A percentile compares a stretch with the other conserved stretches of the same genome.
Evolutionary conservation across 108 stramenopile species (phyloP).

Genomic region (Cyclotella choctawhatcheeana): DNA sequence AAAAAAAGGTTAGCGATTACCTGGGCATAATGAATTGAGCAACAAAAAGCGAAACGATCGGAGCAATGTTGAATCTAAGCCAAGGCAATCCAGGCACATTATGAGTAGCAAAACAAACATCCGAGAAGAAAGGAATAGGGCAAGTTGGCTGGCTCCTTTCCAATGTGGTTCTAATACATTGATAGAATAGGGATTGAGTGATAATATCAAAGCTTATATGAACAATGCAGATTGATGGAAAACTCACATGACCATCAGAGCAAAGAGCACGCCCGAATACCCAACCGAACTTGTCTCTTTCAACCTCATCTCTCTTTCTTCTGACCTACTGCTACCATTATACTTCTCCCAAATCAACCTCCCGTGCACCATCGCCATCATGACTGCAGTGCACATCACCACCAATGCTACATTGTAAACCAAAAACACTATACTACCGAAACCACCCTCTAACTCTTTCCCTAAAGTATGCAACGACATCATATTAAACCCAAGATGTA

Average conservation of each 20-base stretch:
- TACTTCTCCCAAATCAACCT: conserved; percentile 20
- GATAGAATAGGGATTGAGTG: not conserved
- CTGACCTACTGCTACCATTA: not conserved
- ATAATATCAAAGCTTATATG: not conserved
- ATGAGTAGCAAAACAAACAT: conserved; percentile 72
- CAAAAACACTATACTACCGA: conserved; percentile 59
- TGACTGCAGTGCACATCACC: conserved; percentile 58
- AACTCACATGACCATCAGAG: conserved; percentile 72
- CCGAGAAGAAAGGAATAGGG: conserved; percentile 73
- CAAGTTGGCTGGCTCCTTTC: conserved; percentile 58
- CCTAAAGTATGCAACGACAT: conserved; percentile 72
- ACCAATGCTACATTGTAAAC: conserved; percentile 72
- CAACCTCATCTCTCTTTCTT: conserved; percentile 14
- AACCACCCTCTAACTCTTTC: conserved; percentile 61
- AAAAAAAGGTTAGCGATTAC: no score
- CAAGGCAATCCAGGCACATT: conserved; percentile 29
- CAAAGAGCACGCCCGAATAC: conserved; percentile 83
- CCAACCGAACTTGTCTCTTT: conserved; percentile 70
- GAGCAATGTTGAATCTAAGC: conserved; percentile 66
- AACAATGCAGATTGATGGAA: no score
- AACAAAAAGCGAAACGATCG: conserved; percentile 66
- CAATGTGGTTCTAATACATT: conserved; percentile 43
- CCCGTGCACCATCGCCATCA: conserved; percentile 58
- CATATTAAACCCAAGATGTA: conserved; percentile 85
- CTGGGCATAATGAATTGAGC: conserved; percentile 81